Evolutionary conservation across 1,284 basidiomycete species (phyloP).

Genomic region (Ustilago esculenta): DNA sequence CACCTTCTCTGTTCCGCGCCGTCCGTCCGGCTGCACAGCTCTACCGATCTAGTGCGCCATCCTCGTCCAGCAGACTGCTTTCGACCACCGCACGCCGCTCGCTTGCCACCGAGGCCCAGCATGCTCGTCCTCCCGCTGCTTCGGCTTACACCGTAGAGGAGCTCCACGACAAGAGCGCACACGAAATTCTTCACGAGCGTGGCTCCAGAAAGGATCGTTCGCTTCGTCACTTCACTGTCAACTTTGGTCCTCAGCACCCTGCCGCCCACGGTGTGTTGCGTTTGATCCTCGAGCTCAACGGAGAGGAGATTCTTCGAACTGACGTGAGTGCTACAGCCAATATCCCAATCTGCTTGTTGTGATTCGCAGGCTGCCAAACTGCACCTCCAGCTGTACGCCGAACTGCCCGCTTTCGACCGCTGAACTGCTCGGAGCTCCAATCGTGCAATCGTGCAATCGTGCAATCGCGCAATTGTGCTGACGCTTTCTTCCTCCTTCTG

Average conservation of each 20-base stretch:
- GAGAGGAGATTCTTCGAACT: slow-evolving; percentile 73
- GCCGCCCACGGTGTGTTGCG: slow-evolving; percentile 98
- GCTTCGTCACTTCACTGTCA: slow-evolving; percentile 72
- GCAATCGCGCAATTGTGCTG: no score
- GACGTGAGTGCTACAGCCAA: slow-evolving; percentile 36
- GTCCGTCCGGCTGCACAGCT: slow-evolving; percentile 42
- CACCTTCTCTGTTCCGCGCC: slow-evolving; percentile 41
- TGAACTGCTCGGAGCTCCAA: no score
- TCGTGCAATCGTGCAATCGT: no score
- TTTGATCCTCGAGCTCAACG: slow-evolving; percentile 96
- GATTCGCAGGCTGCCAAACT: no score
- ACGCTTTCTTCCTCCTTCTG: slow-evolving; percentile 47
- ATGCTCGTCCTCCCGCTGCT: slow-evolving; percentile 41
- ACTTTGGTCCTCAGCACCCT: slow-evolving; percentile 82
- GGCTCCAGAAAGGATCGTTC: slow-evolving; percentile 79
- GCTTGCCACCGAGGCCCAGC: slow-evolving; percentile 54
- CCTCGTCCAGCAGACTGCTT: slow-evolving; percentile 31
- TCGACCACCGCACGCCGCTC: slow-evolving; percentile 40
- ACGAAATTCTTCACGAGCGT: slow-evolving; percentile 80
- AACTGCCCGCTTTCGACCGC: neutral
- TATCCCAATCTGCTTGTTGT: no score
- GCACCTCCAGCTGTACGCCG: no score
- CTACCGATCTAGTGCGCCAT: slow-evolving; percentile 32
- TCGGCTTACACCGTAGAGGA: slow-evolving; percentile 60
- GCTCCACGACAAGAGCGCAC: slow-evolving; percentile 78